Evolutionary conservation across 441 rosid genomes (phyloP).

Genomic region (Euphorbia schlechtendalii): DNA sequence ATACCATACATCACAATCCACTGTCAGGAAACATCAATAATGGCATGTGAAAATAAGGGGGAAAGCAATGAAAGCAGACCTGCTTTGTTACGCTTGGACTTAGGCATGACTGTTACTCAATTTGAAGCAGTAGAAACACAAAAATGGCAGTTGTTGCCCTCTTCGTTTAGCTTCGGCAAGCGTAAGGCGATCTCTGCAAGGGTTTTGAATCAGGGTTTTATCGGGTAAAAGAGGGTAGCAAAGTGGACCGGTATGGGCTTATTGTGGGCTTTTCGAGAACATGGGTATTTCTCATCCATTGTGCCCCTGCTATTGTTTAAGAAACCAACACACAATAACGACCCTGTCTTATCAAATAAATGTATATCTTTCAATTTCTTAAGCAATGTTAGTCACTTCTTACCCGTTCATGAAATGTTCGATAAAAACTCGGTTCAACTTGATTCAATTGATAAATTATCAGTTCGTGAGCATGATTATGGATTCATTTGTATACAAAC

Average conservation of each 20-base stretch:
- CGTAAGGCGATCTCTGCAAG: not conserved
- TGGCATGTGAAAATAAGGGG: not conserved
- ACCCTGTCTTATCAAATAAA: no score
- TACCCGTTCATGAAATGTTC: no score
- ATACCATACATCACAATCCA: not conserved
- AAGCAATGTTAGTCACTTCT: no score
- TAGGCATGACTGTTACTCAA: constrained; percentile 50
- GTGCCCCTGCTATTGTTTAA: no score
- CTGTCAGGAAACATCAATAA: not conserved
- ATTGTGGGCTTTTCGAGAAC: not conserved
- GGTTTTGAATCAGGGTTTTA: constrained; percentile 12
- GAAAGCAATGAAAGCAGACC: constrained; percentile 31
- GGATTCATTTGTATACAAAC: no score
- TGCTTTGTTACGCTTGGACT: constrained; percentile 83
- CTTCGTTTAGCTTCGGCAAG: not conserved
- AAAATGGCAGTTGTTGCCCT: not conserved
- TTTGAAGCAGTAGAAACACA: not conserved
- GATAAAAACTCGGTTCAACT: no score
- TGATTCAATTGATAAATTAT: no score
- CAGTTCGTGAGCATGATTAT: no score
- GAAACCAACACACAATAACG: no score
- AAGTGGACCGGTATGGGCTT: not conserved
- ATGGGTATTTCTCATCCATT: no score
- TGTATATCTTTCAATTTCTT: no score
- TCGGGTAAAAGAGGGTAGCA: not conserved